These are phyloP conservation scores for Claviceps sp. DNA, from an alignment of 2,329 filamentous ascomycete species.

Conservation along the genomic window DNA sequence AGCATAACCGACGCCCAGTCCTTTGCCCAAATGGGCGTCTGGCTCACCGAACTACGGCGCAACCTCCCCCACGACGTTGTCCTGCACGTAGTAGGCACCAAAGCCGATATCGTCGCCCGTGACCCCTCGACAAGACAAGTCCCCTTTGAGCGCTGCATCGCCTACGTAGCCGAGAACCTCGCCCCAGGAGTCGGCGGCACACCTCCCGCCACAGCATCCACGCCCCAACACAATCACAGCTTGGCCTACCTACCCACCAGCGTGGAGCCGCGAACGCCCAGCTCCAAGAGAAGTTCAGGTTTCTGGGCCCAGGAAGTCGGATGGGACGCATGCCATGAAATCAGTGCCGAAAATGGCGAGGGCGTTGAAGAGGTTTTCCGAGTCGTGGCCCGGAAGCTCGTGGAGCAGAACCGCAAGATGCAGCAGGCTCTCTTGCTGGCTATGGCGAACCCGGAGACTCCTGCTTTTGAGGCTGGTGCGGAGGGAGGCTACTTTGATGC, in stretches of 20 bases:
- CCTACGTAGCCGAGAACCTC: constrained; percentile 86
- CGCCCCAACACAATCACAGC: constrained; percentile 16
- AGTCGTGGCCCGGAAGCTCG: constrained; percentile 47
- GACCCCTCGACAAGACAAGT: constrained; percentile 71
- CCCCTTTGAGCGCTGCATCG: constrained; percentile 89
- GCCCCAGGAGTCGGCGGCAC: constrained; percentile 56
- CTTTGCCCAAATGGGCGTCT: constrained; percentile 84
- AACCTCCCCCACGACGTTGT: constrained; percentile 70
- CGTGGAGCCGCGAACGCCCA: constrained; percentile 44
- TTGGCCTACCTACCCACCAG: constrained; percentile 10
- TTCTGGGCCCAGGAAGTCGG: constrained; percentile 89
- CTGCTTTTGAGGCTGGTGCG: constrained; percentile 30
- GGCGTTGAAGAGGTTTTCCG: constrained; percentile 95
- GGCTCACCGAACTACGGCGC: constrained; percentile 72
- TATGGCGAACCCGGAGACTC: constrained; percentile 36
- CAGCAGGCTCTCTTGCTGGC: constrained; percentile 45
- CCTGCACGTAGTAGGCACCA: constrained; percentile 89
- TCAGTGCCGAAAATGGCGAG: constrained; percentile 85
- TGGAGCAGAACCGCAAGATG: constrained; percentile 51
- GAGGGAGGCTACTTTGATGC: constrained; percentile 40
- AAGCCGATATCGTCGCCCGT: constrained; percentile 77
- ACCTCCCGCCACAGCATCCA: constrained; percentile 49
- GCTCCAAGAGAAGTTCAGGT: constrained; percentile 54
- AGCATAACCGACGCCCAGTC: constrained; percentile 78
- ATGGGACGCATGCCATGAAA: constrained; percentile 96